Percentiles rank a stretch among this genome's conserved stretches.
Evolutionary conservation across 257 asterid species (phyloP).

Genomic region (Jacaranda mimosifolia): DNA sequence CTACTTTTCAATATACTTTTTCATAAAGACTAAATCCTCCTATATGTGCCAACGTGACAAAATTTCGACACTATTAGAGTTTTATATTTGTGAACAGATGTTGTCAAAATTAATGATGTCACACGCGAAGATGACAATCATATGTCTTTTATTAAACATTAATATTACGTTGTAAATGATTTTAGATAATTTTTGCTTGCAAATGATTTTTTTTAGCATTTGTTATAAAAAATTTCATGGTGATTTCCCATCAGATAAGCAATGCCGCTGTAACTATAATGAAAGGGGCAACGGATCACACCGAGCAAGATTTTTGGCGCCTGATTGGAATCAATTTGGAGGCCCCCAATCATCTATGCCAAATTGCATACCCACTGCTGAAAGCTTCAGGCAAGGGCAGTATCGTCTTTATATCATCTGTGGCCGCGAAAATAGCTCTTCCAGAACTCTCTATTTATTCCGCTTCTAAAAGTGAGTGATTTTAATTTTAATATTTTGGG

Average conservation of each 20-base stretch:
- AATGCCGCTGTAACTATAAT: constrained; percentile 48
- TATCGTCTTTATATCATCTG: constrained; percentile 56
- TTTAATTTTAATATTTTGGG: too few species aligned
- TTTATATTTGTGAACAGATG: too few species aligned
- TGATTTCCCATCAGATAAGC: constrained; percentile 38
- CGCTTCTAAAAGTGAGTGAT: constrained; percentile 50
- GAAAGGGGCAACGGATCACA: constrained; percentile 46
- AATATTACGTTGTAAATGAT: too few species aligned
- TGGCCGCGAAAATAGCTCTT: constrained; percentile 47
- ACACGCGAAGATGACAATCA: too few species aligned
- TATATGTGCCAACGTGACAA: too few species aligned
- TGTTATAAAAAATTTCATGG: neutral
- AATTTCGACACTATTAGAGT: too few species aligned
- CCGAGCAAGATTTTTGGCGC: constrained; percentile 47
- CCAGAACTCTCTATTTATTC: constrained; percentile 44
- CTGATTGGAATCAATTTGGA: constrained; percentile 57
- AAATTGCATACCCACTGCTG: constrained; percentile 56
- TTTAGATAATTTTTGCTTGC: too few species aligned
- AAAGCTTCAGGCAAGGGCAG: constrained; percentile 55
- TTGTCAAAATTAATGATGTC: too few species aligned
- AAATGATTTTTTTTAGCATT: neutral
- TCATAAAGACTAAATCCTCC: too few species aligned
- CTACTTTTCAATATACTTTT: too few species aligned
- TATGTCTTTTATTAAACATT: too few species aligned
- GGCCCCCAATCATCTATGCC: constrained; percentile 54